Conservation (phyloP, 208 protist genomes). For the Wallacemonas collosoma region DNA sequence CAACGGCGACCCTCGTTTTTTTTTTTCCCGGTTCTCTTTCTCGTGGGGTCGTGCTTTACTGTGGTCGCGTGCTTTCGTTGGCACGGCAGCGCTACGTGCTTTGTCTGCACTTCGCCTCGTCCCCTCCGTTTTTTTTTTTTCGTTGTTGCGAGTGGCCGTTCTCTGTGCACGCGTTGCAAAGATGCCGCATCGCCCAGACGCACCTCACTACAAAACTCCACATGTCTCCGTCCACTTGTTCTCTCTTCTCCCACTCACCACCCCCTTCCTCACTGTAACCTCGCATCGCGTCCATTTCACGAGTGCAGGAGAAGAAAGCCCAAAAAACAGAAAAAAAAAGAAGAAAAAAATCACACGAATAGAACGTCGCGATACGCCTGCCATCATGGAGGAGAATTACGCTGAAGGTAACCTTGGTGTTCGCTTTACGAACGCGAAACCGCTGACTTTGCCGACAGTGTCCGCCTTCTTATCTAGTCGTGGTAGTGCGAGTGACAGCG, state of each 20-base stretch:
- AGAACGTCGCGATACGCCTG: not conserved
- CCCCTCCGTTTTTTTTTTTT: too few species aligned
- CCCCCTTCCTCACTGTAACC: not conserved
- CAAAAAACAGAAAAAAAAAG: not conserved
- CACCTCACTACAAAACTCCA: not conserved
- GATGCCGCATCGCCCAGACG: too few species aligned
- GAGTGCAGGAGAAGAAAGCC: too few species aligned
- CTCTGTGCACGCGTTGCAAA: too few species aligned
- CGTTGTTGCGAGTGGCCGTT: too few species aligned
- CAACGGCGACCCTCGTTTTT: not conserved
- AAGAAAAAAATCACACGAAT: not conserved
- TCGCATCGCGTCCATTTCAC: too few species aligned
- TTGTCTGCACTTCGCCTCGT: too few species aligned
- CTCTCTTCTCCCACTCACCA: not conserved
- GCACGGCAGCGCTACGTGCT: too few species aligned
- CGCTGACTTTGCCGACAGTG: conserved; percentile 72
- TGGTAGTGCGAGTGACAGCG: conserved; percentile 32
- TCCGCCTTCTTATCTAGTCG: conserved; percentile 48
- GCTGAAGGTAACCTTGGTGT: conserved; percentile 72
- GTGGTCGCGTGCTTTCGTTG: not conserved
- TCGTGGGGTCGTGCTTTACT: not conserved
- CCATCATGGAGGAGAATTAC: conserved; percentile 73
- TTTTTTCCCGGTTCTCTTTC: conserved; percentile 13
- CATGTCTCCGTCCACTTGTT: conserved; percentile 1
- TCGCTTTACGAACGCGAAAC: conserved; percentile 68